Evolutionary conservation across 2,329 filamentous ascomycete species (phyloP).

Genomic region (Scopulariopsis brevicaulis): DNA sequence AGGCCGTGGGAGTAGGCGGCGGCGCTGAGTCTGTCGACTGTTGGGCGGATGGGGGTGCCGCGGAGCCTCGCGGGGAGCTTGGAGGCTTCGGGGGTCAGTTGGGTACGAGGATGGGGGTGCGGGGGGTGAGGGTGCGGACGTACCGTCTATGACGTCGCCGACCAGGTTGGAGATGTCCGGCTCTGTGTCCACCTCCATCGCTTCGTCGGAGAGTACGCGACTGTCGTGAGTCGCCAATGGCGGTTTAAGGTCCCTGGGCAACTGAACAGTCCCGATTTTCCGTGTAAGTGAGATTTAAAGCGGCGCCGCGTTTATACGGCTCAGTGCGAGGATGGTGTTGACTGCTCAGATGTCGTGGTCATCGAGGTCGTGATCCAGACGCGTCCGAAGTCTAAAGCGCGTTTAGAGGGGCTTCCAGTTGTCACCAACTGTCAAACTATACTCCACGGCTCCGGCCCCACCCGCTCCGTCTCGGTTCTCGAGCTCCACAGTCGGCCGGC

Average conservation of each 20-base stretch:
- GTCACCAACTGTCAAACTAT: background rate
- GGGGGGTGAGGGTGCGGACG: background rate
- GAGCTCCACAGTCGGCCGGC: too few relatives aligned
- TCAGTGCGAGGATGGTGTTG: too few relatives aligned
- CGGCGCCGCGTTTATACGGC: too few relatives aligned
- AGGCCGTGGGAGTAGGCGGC: constrained; percentile 60
- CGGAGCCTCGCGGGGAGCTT: constrained; percentile 56
- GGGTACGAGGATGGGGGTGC: background rate
- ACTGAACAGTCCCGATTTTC: too few relatives aligned
- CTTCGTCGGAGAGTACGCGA: background rate
- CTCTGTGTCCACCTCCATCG: constrained; percentile 9
- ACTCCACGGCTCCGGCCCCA: too few relatives aligned
- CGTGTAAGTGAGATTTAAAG: too few relatives aligned
- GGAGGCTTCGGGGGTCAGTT: constrained; percentile 30
- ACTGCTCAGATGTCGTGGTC: background rate
- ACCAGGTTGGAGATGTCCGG: constrained; percentile 22
- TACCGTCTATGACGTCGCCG: constrained; percentile 19
- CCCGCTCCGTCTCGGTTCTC: too few relatives aligned
- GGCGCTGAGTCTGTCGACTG: constrained; percentile 51
- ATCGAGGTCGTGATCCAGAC: background rate
- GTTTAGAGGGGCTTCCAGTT: background rate
- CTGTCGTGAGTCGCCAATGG: too few relatives aligned
- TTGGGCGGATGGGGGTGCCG: constrained; percentile 46
- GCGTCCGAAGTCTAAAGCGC: background rate
- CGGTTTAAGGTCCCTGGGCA: too few relatives aligned